Percentiles rank a stretch among this genome's conserved stretches.
Evolutionary conservation across 2,329 filamentous ascomycete genomes (phyloP).

Genomic region (Zymoseptoria pseudotritici): DNA sequence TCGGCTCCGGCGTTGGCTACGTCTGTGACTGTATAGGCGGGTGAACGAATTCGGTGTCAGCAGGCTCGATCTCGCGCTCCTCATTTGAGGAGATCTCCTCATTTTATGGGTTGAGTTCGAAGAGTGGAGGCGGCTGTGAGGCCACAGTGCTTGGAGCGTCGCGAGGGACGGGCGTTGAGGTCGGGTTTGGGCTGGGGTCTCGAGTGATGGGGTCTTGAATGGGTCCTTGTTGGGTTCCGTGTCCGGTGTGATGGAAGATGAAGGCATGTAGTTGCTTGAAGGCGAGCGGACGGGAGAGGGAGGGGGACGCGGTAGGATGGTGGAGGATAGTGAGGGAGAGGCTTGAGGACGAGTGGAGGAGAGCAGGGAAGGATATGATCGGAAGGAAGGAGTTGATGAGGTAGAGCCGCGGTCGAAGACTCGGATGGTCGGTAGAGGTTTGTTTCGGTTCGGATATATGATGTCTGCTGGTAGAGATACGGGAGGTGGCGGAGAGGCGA

Average conservation of each 20-base stretch:
- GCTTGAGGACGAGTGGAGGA: background rate
- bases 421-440: conserved; percentile 2
- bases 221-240: background rate
- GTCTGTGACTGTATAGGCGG: conserved; percentile 9
- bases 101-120: conserved; percentile 4
- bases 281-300: background rate
- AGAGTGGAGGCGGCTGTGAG: conserved; percentile 4
- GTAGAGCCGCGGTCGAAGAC: background rate
- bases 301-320: no score
- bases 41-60: background rate
- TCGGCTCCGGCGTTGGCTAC: conserved; percentile 3
- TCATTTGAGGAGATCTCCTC: conserved; percentile 9
- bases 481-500: background rate
- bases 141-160: conserved; percentile 10
- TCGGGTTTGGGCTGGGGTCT: background rate
- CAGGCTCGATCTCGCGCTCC: background rate
- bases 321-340: background rate
- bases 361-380: background rate
- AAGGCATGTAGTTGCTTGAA: background rate
- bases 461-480: conserved; percentile 5
- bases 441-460: conserved; percentile 4
- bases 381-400: background rate
- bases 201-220: background rate
- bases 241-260: background rate
- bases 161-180: background rate